A percentile compares a stretch with the other conserved stretches of the same genome.
Evolutionary conservation across 345 rosid genomes (phyloP).

Genomic region (Toxicodendron radicans): DNA sequence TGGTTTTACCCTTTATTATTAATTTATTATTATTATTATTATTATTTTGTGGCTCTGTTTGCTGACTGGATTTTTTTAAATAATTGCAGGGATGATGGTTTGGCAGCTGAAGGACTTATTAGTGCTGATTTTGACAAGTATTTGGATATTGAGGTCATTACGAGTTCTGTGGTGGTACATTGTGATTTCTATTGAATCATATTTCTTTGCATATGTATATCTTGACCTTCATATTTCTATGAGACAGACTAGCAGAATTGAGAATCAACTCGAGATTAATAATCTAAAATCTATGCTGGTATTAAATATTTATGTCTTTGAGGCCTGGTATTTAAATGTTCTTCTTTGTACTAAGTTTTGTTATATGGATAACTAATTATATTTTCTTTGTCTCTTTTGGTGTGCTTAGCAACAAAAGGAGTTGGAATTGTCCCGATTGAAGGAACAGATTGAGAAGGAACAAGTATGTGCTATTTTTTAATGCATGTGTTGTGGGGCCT

Average conservation of each 20-base stretch:
- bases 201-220: slow-evolving; percentile 11
- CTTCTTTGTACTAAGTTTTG: neutral
- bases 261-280: slow-evolving; percentile 54
- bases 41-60: neutral
- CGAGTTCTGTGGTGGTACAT: neutral
- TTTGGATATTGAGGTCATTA: slow-evolving; percentile 52
- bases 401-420: slow-evolving; percentile 72
- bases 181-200: slow-evolving; percentile 3
- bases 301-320: slow-evolving; percentile 26
- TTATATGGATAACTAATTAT: slow-evolving; percentile 8
- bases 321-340: slow-evolving; percentile 11
- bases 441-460: slow-evolving; percentile 85
- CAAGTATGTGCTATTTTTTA: slow-evolving; percentile 44
- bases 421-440: slow-evolving; percentile 71
- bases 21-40: too few relatives aligned
- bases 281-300: slow-evolving; percentile 82
- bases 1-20: neutral
- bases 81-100: slow-evolving; percentile 40
- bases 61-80: neutral
- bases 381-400: slow-evolving; percentile 23
- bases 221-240: slow-evolving; percentile 26
- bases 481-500: slow-evolving; percentile 7
- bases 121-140: slow-evolving; percentile 37
- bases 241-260: slow-evolving; percentile 47
- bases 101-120: slow-evolving; percentile 23